A percentile compares a stretch with the other conserved stretches of the same genome.
Evolutionary conservation across 306 rosid species (phyloP).

Genomic region (Quercus glauca): DNA sequence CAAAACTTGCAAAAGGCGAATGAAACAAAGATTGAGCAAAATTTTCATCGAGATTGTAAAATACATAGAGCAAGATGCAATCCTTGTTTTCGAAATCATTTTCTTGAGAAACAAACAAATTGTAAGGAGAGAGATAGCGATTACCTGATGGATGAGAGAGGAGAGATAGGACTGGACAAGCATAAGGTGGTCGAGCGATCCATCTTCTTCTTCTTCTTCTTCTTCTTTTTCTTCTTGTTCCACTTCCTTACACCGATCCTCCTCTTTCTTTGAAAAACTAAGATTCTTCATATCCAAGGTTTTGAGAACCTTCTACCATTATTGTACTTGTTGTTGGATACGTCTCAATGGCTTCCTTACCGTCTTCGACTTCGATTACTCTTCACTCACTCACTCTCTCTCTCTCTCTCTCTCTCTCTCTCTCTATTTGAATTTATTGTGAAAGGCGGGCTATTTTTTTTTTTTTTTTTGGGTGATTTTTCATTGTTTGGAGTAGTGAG

Average conservation of each 20-base stretch:
- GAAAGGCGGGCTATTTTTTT: slow-evolving; percentile 10
- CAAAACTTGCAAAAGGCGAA: too few species aligned
- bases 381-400: slow-evolving; percentile 29
- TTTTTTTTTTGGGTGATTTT: neutral
- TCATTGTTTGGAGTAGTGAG: neutral
- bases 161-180: slow-evolving; percentile 61
- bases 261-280: slow-evolving; percentile 3
- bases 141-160: slow-evolving; percentile 55
- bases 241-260: neutral
- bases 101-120: too few species aligned
- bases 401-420: slow-evolving; percentile 12
- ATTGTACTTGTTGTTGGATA: slow-evolving; percentile 16
- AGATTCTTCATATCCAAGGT: slow-evolving; percentile 4
- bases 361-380: slow-evolving; percentile 29
- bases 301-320: slow-evolving; percentile 24
- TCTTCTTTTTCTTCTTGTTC: neutral
- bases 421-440: slow-evolving; percentile 23
- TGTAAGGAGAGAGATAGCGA: neutral
- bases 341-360: slow-evolving; percentile 25
- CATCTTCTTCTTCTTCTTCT: too few species aligned
- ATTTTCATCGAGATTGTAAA: neutral
- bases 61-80: neutral
- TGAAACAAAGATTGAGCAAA: too few species aligned
- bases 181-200: slow-evolving; percentile 52
- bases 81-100: neutral